Conservation (phyloP, 306 rosid genomes). For the Citrullus mucosospermus region DNA sequence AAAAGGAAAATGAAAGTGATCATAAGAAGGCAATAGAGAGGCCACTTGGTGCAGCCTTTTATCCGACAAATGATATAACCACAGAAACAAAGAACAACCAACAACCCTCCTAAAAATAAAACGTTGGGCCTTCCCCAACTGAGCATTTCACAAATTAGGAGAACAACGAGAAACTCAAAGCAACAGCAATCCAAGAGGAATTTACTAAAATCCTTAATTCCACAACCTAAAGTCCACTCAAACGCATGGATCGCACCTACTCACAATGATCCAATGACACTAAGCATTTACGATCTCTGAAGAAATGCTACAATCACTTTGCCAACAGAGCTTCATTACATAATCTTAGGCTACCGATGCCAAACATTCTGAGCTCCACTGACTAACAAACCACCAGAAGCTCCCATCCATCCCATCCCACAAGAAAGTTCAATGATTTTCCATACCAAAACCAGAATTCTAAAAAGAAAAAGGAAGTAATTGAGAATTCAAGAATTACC, state of each 20-base stretch:
- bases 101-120: background rate
- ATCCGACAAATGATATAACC: background rate
- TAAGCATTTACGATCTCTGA: background rate
- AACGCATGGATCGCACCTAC: background rate
- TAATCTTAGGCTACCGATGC: background rate
- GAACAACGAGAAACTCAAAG: background rate
- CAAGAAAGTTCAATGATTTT: background rate
- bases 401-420: background rate
- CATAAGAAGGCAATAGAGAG: background rate
- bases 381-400: background rate
- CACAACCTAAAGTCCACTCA: background rate
- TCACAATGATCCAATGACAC: background rate
- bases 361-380: background rate
- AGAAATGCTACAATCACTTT: background rate
- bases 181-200: background rate
- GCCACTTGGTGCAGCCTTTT: background rate
- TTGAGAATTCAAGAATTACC: background rate
- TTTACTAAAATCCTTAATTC: background rate
- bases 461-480: background rate
- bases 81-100: background rate
- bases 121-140: background rate
- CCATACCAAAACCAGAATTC: background rate
- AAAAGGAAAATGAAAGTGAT: background rate
- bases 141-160: background rate
- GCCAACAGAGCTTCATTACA: background rate